Base-by-base conservation (phyloP, 352 stramenopile species). In the Thalassiosira mediterranea region DNA sequence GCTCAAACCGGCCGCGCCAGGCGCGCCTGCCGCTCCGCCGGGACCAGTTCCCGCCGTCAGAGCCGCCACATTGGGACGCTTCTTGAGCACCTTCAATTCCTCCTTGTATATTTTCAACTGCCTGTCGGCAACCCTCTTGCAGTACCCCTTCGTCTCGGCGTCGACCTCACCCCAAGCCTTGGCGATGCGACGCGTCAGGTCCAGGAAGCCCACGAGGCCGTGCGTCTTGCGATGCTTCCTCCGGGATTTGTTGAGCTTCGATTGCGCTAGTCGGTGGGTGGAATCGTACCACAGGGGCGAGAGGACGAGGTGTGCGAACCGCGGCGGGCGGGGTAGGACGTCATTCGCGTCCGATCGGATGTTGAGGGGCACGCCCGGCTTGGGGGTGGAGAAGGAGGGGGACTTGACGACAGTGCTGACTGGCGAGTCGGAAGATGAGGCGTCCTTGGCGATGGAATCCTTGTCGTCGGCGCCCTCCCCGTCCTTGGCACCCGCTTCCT, bases 171-270 rank as follows among this genome's bases (percentile, higher is more conserved):
- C 84, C 85, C 85, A 91, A 32, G 70, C 81, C 19, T 76, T 76
- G 7, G 82, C 74, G 63, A 91, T 89, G 11, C 53, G 65, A 48
- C 74, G 51, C 7, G 85, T 81, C 32, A 91, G 59, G 49, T 84
- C 83, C 25, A 81, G 72, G 76, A 91, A 91, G 13, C 85, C 79
- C n/a, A 91, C 79, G 13, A 90, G 83, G 3, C 83, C 85, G 49
- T 91, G 85, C 37, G 77, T 88, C 59, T 89, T 89, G 13, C 85
- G 69, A 72, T 91, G 85, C 32, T 84, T 79, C 38, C 79, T 62
- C 26, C 63, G 64, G 4, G 65, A 53, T 26, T 76, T 81, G n/a
- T 74, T 81, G 1, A 42, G 19, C 17, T 81, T 81, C 19, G 19
- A 58, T 69, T 76, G 57, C 1, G 56, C 52, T 8, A 81, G 60